These are phyloP conservation scores for Trypanosoma melophagium DNA, from an alignment of 208 protist genomes.

Conservation along the genomic window DNA sequence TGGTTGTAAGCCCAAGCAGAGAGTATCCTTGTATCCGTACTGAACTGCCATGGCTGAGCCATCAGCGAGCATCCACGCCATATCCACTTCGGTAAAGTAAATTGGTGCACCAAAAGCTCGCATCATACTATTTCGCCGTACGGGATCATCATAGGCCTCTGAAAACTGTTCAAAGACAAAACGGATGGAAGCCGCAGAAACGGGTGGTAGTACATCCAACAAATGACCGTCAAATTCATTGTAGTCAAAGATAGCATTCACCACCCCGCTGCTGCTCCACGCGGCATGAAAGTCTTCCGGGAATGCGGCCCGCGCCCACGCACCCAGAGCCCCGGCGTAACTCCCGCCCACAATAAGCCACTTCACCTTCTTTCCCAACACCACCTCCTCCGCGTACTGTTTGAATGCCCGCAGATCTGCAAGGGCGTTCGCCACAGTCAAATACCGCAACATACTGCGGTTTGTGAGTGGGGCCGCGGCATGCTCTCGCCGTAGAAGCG, in stretches of 20 bases:
- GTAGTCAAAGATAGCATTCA: conserved; percentile 50
- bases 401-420: conserved; percentile 40
- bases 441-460: conserved; percentile 24
- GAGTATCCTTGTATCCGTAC: conserved; percentile 35
- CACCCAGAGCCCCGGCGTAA: conserved; percentile 44
- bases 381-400: conserved; percentile 18
- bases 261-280: conserved; percentile 47
- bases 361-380: conserved; percentile 22
- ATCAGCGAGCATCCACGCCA: conserved; percentile 50
- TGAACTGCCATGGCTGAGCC: conserved; percentile 48
- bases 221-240: conserved; percentile 43
- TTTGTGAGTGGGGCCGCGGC: conserved; percentile 35
- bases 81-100: conserved; percentile 45
- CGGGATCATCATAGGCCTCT: conserved; percentile 28
- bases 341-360: conserved; percentile 51
- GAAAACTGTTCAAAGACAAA: conserved; percentile 30
- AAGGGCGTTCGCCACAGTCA: conserved; percentile 45
- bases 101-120: conserved; percentile 26
- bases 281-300: conserved; percentile 41
- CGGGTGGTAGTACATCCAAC: conserved; percentile 27
- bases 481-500: conserved; percentile 60
- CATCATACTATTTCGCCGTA: conserved; percentile 19
- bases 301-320: conserved; percentile 39
- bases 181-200: conserved; percentile 28
- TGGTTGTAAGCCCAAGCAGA: conserved; percentile 24